Evolutionary conservation across 2,329 filamentous ascomycete genomes (phyloP).

Genomic region (Calonectria naviculata): DNA sequence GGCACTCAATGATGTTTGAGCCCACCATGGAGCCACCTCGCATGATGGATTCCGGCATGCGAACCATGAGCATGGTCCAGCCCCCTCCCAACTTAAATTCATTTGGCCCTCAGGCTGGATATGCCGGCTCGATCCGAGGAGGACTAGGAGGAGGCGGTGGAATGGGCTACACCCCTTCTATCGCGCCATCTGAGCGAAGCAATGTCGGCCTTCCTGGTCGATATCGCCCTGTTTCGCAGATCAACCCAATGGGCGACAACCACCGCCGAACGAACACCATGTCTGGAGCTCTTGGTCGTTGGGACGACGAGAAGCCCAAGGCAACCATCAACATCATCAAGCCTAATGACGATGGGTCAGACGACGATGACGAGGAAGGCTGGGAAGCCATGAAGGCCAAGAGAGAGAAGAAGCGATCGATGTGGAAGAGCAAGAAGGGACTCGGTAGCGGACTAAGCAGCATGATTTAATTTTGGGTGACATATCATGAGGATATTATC

Average conservation of each 20-base stretch:
- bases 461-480: slow-evolving; percentile 51
- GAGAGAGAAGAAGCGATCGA: slow-evolving; percentile 74
- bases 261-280: slow-evolving; percentile 49
- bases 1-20: slow-evolving; percentile 60
- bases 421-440: slow-evolving; percentile 72
- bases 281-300: slow-evolving; percentile 45
- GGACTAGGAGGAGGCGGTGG: slow-evolving; percentile 49
- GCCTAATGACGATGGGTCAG: slow-evolving; percentile 51
- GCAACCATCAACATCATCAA: slow-evolving; percentile 51
- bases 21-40: slow-evolving; percentile 56
- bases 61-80: slow-evolving; percentile 88
- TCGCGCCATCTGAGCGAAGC: slow-evolving; percentile 95
- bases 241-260: slow-evolving; percentile 41
- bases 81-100: slow-evolving; percentile 66
- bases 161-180: slow-evolving; percentile 83
- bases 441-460: slow-evolving; percentile 60
- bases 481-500: slow-evolving; percentile 31
- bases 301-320: slow-evolving; percentile 46
- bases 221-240: slow-evolving; percentile 88
- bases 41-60: slow-evolving; percentile 59
- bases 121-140: slow-evolving; percentile 44
- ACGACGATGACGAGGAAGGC: slow-evolving; percentile 74
- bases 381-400: slow-evolving; percentile 79
- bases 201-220: slow-evolving; percentile 90
- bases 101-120: slow-evolving; percentile 62